Evolutionary conservation across 169 alveolate species (phyloP).

Genomic region (Cryptosporidium bovis): DNA sequence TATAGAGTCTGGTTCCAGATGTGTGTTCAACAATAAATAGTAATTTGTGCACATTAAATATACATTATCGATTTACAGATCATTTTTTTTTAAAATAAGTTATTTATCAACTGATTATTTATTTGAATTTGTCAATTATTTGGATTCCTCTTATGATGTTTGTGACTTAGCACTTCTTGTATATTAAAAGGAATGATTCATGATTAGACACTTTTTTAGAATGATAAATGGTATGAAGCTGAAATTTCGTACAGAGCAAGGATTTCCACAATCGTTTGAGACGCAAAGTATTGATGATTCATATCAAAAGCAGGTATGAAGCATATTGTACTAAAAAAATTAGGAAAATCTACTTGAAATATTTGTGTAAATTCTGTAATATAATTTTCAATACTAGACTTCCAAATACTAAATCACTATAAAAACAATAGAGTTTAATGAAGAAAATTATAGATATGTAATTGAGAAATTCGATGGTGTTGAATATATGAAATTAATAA

Average conservation of each 20-base stretch:
- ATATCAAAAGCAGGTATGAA: neutral
- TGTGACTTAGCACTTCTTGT: constrained; percentile 8
- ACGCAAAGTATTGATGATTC: constrained; percentile 1
- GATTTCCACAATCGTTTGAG: neutral
- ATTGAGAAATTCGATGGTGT: neutral
- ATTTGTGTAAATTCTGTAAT: neutral
- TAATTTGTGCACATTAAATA: neutral
- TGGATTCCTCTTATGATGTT: constrained; percentile 13
- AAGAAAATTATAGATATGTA: neutral
- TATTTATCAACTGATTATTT: neutral
- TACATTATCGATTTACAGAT: neutral
- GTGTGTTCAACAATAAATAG: neutral
- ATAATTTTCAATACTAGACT: neutral
- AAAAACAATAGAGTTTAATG: neutral
- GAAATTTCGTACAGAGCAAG: neutral
- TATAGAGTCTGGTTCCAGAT: neutral
- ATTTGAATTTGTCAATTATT: neutral
- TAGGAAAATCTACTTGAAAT: no score
- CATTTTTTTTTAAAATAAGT: neutral
- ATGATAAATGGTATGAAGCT: neutral
- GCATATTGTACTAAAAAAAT: neutral
- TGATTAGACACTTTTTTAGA: neutral
- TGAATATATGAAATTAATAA: neutral
- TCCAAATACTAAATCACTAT: constrained; percentile 22
- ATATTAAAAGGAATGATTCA: neutral